phyloP scores from a whole-genome alignment of 768 basidiomycete genomes.

The Tulasnella sp. region DNA sequence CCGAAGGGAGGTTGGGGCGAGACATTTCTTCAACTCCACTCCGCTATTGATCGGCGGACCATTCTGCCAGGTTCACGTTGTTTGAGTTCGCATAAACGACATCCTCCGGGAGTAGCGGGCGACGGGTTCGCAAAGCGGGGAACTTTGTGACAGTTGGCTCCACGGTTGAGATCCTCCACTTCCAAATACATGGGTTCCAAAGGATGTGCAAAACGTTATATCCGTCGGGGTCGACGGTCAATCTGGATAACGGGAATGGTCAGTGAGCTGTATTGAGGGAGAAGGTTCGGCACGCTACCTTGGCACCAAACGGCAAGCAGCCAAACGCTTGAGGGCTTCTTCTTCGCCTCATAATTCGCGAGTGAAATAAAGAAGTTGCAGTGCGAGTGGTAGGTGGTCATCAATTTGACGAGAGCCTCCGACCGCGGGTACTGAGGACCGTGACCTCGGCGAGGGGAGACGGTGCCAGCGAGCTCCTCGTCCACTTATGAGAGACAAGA shows the following conservation, averaged over 20 bases:
- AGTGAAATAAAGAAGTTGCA: conserved; percentile 83
- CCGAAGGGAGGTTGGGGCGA: too few species aligned
- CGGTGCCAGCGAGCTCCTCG: too few species aligned
- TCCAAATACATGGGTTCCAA: conserved; percentile 62
- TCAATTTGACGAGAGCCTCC: conserved; percentile 64
- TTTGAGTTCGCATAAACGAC: too few species aligned
- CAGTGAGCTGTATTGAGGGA: neutral
- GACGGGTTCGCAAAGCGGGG: too few species aligned
- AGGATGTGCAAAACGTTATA: conserved; percentile 55
- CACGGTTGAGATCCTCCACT: conserved; percentile 53
- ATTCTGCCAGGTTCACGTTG: too few species aligned
- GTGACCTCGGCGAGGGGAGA: too few species aligned
- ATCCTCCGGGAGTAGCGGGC: too few species aligned
- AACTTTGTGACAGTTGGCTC: conserved; percentile 68
- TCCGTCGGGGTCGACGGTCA: conserved; percentile 90
- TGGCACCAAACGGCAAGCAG: conserved; percentile 58
- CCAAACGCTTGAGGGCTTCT: conserved; percentile 74
- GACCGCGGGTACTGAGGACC: conserved; percentile 57
- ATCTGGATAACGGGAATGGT: conserved; percentile 46
- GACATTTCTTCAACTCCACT: too few species aligned
- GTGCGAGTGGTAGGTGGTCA: conserved; percentile 58
- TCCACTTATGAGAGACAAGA: too few species aligned
- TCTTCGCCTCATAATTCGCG: conserved; percentile 99
- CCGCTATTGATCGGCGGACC: too few species aligned
- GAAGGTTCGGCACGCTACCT: conserved; percentile 42